Conservation (phyloP, 257 asterid genomes). For the Solanum sparsipilum region DNA sequence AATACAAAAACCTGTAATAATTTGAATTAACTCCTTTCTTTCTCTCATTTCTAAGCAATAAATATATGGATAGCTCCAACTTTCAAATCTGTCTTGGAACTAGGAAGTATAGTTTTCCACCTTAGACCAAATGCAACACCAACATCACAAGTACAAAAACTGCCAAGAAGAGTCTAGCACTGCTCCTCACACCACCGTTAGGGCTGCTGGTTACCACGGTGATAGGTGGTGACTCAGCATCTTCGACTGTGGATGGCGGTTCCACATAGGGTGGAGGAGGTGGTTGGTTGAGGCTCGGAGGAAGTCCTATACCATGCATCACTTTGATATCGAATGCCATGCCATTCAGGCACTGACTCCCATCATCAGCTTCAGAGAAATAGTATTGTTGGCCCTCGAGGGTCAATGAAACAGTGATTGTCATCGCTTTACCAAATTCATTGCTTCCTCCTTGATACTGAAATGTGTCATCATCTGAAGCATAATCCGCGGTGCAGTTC, state of each 20-base stretch:
- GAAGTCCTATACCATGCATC: slow-evolving; percentile 62
- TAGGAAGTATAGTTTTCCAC: background rate
- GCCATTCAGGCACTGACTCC: slow-evolving; percentile 54
- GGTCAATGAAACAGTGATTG: slow-evolving; percentile 40
- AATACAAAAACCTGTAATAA: background rate
- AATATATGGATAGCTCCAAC: background rate
- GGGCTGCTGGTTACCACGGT: slow-evolving; percentile 18
- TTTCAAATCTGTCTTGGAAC: background rate
- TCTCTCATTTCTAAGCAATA: background rate
- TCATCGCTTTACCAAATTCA: slow-evolving; percentile 24
- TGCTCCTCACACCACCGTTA: slow-evolving; percentile 17
- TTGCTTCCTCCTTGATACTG: slow-evolving; percentile 38
- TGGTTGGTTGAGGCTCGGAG: slow-evolving; percentile 76
- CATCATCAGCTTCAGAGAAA: slow-evolving; percentile 74
- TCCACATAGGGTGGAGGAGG: slow-evolving; percentile 75
- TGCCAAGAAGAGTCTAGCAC: slow-evolving; percentile 12
- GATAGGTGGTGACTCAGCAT: slow-evolving; percentile 28
- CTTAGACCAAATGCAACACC: background rate
- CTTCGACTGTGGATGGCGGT: slow-evolving; percentile 40
- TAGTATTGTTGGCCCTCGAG: slow-evolving; percentile 44
- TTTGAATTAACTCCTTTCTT: background rate
- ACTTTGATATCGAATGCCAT: slow-evolving; percentile 73
- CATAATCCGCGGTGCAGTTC: slow-evolving; percentile 52
- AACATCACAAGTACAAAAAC: slow-evolving; percentile 8
- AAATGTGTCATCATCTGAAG: slow-evolving; percentile 49